Evolutionary conservation across 768 basidiomycete genomes (phyloP), one percentile per base, ranked within the genome.

Genomic region (Mycena floridula): DNA sequence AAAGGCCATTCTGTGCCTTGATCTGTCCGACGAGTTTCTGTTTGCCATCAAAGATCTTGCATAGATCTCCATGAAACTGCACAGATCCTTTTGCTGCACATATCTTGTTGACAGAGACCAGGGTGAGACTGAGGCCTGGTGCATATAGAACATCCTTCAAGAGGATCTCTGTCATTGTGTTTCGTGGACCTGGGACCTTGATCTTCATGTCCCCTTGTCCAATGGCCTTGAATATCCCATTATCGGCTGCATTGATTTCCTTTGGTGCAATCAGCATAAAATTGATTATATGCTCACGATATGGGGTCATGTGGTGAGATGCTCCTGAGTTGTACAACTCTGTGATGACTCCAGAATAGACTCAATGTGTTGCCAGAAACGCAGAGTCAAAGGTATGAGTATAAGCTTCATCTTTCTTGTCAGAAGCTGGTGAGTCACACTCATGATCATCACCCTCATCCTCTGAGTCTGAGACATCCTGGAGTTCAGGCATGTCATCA

Each of bases 291-390:
- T 46, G 42, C 27, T 64, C 37, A 2, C 58, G 46, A 44, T 58
- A 60, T 1, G 61, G 66, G 1, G 63, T 59, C 59, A 70, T 63
- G 42, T 69, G 67, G 22, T 50, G 54, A 1, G 58, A 56, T 16
- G 65, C 60, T 2, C 68, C 67, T n/a, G 64, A 66, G 54, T 70
- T 62, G 45, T 63, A 60, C 12, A 65, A 52, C 22, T 62, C 57
- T 11, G 41, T n/a, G n/a, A n/a, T n/a, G n/a, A n/a, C n/a, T n/a
- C n/a, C n/a, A n/a, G n/a, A n/a, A n/a, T n/a, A n/a, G n/a, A n/a
- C n/a, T n/a, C n/a, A n/a, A n/a, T n/a, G n/a, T n/a, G n/a, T n/a
- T n/a, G n/a, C n/a, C n/a, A n/a, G n/a, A n/a, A n/a, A n/a, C n/a
- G n/a, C n/a, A n/a, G n/a, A n/a, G n/a, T n/a, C n/a, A n/a, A n/a